These are phyloP conservation scores for Russula lepida DNA, from an alignment of 768 basidiomycete species.

Conservation along the genomic window DNA sequence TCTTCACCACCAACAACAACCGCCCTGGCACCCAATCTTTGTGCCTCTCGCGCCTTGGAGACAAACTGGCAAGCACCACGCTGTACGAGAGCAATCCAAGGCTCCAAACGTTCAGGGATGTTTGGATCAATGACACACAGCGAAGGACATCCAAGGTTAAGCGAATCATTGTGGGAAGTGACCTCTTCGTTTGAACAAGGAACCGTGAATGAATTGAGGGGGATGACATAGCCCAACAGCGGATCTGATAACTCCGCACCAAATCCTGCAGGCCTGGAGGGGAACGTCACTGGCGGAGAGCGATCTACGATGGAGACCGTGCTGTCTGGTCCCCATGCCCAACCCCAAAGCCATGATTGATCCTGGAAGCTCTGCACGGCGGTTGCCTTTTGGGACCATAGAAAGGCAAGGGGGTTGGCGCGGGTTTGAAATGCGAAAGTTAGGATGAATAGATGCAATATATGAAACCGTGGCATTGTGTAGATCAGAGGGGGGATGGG, in stretches of 20 bases:
- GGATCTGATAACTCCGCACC: slow-evolving; percentile 59
- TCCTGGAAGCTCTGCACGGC: slow-evolving; percentile 23
- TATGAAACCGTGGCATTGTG: background rate
- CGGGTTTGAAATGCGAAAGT: background rate
- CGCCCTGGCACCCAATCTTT: slow-evolving; percentile 66
- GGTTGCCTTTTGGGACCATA: slow-evolving; percentile 27
- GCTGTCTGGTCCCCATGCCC: slow-evolving; percentile 35
- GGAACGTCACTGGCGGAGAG: slow-evolving; percentile 59
- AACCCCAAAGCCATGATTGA: slow-evolving; percentile 32
- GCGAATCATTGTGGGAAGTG: slow-evolving; percentile 16
- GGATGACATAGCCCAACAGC: slow-evolving; percentile 32
- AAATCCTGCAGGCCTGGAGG: slow-evolving; percentile 67
- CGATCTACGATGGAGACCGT: slow-evolving; percentile 69
- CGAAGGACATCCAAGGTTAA: slow-evolving; percentile 58
- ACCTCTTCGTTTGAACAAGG: slow-evolving; percentile 32
- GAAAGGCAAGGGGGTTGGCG: slow-evolving; percentile 11
- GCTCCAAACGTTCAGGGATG: slow-evolving; percentile 52
- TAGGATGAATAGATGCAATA: slow-evolving; percentile 6
- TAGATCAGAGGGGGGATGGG: background rate
- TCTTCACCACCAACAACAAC: slow-evolving; percentile 88
- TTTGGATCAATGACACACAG: slow-evolving; percentile 51
- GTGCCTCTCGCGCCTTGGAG: slow-evolving; percentile 56
- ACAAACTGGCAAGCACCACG: slow-evolving; percentile 87
- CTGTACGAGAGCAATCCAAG: slow-evolving; percentile 89
- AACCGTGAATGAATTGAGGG: slow-evolving; percentile 30